These are phyloP conservation scores for Ambrosiella cleistominuta DNA, from an alignment of 2,329 filamentous ascomycete genomes.

Conservation along the genomic window DNA sequence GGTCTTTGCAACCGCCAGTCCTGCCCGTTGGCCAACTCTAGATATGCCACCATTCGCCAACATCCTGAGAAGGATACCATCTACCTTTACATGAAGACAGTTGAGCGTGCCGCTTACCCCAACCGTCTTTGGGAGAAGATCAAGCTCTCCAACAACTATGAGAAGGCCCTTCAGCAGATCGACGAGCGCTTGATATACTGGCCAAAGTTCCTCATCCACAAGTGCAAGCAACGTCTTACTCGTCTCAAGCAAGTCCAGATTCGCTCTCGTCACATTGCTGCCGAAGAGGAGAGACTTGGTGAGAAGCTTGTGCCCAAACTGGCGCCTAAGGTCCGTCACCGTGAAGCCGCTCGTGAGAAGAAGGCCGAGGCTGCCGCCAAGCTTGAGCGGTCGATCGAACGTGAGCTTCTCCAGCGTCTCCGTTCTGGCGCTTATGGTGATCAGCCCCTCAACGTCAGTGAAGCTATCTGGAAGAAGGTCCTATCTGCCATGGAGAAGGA, in stretches of 20 bases:
- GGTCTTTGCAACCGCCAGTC: conserved; percentile 74
- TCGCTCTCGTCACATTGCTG: conserved; percentile 58
- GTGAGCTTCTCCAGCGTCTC: conserved; percentile 80
- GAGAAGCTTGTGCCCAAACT: conserved; percentile 77
- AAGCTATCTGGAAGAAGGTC: conserved; percentile 94
- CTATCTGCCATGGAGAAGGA: conserved; percentile 75
- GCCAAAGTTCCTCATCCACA: conserved; percentile 83
- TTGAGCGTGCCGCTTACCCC: conserved; percentile 75
- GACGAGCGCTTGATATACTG: conserved; percentile 80
- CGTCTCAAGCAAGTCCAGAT: conserved; percentile 84
- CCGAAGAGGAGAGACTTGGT: conserved; percentile 75
- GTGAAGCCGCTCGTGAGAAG: conserved; percentile 58
- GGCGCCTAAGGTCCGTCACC: conserved; percentile 70
- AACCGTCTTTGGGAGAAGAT: conserved; percentile 90
- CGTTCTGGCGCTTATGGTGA: conserved; percentile 89
- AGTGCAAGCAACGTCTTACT: conserved; percentile 91
- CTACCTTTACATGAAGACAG: conserved; percentile 94
- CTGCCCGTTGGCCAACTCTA: conserved; percentile 76
- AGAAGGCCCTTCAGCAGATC: conserved; percentile 71
- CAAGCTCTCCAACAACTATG: conserved; percentile 77
- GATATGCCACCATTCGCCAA: conserved; percentile 81
- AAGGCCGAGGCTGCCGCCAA: conserved; percentile 74
- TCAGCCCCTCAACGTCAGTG: conserved; percentile 84
- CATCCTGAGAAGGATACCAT: conserved; percentile 65
- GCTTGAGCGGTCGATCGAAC: conserved; percentile 87